Base-by-base conservation (phyloP, 2,329 filamentous ascomycete genomes). In the Cercospora sp. region DNA sequence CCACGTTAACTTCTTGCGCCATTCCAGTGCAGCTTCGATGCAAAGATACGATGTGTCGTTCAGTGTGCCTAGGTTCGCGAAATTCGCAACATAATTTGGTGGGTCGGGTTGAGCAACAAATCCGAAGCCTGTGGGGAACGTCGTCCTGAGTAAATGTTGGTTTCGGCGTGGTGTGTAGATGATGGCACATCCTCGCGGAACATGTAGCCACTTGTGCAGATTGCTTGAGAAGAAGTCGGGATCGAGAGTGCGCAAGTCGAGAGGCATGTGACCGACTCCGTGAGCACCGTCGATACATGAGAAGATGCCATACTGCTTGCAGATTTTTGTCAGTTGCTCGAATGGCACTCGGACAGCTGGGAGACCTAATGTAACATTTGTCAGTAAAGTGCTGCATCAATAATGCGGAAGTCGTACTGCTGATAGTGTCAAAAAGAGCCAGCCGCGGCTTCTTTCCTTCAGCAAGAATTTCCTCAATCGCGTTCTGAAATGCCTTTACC, bases 221-320 rank as follows among this genome's bases (percentile, higher is more conserved):
- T 97, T 97, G 66, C 85, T 90, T 9, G 94, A 86, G 75, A 96
- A 92, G 80, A 96, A 97, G 78, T 97, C 94, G 0, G 92, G 89
- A 70, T 93, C 87, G 3, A 93, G 81, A 8, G 80, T 78, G 0
- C 77, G 70, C 9, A 97, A 79, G 78, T 96, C 87, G 5, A 97
- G 78, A 1, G 85, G 83, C 7, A 97, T 84, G 79, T 95, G 90
- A 1, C 94, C 94, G 28, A 96, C 81, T 0, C 90, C 90, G 79
- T 97, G 94, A 0, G 94, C 94, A 13, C 87, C 94, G 77, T 97
- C 94, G 36, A 97, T 83, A 18, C 92, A 82, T 72, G 90, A 94
- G 66, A 94, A 76, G 2, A 97, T 81, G 0, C 86, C 87, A 26
- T 89, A 82, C 67, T 89, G 85, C 58, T 83, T 85, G 78, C 93